Evolutionary conservation across 768 basidiomycete genomes (phyloP).

Genomic region (Xerocomellus amylosporus): DNA sequence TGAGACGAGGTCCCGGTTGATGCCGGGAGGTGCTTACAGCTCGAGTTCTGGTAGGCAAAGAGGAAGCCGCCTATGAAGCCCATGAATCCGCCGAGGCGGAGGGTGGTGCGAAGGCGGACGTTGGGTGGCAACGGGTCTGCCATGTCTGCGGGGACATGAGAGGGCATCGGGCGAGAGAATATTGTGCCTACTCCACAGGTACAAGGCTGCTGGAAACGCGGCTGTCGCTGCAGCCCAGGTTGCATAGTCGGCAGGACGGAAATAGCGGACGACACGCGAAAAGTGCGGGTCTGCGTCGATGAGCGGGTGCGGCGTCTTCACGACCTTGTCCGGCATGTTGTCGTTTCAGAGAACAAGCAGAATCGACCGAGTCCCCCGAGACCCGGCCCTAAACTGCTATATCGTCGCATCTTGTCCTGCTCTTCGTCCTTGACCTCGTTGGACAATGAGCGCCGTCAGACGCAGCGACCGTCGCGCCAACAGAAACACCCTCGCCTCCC

Average conservation of each 20-base stretch:
- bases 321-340: slow-evolving; percentile 44
- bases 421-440: too few relatives aligned
- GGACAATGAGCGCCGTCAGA: slow-evolving; percentile 58
- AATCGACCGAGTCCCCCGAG: slow-evolving; percentile 9
- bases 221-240: slow-evolving; percentile 78
- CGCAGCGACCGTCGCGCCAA: slow-evolving; percentile 39
- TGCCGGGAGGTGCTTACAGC: slow-evolving; percentile 50
- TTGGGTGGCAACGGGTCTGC: slow-evolving; percentile 42
- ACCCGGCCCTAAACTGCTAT: slow-evolving; percentile 33
- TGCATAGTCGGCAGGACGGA: slow-evolving; percentile 85
- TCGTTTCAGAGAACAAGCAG: slow-evolving; percentile 6
- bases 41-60: slow-evolving; percentile 87
- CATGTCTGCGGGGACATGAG: slow-evolving; percentile 36
- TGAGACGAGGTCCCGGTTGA: slow-evolving; percentile 11
- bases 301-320: slow-evolving; percentile 76
- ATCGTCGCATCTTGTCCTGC: slow-evolving; percentile 21
- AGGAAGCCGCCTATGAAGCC: slow-evolving; percentile 92
- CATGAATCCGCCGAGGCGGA: slow-evolving; percentile 64
- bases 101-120: slow-evolving; percentile 37
- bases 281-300: slow-evolving; percentile 94
- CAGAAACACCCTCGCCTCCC: slow-evolving; percentile 43
- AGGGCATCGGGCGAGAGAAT: slow-evolving; percentile 1
- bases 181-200: slow-evolving; percentile 69
- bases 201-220: slow-evolving; percentile 77
- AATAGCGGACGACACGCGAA: slow-evolving; percentile 81